A percentile compares a stretch with the other conserved stretches of the same genome.
phyloP scores from a whole-genome alignment of 179 eudicot species.

The Camellia oleifera region DNA sequence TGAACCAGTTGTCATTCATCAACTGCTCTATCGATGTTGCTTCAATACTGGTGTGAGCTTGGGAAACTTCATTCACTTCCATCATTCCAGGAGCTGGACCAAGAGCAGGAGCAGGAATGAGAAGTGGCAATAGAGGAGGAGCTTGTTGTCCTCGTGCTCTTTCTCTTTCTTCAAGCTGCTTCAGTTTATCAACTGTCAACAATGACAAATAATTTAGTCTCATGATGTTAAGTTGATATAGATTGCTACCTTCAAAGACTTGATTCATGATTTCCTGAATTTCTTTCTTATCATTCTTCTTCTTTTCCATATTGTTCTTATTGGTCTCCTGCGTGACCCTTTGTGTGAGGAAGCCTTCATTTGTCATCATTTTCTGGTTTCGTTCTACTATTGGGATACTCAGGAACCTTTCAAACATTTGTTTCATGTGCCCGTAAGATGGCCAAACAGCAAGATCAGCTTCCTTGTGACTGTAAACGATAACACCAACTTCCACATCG shows the following conservation, averaged over 20 bases:
- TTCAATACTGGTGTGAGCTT: neutral
- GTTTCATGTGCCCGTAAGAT: neutral
- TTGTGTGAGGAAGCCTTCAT: neutral
- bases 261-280: neutral
- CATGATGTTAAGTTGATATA: neutral
- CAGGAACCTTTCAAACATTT: neutral
- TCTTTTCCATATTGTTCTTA: neutral
- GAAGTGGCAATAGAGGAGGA: no score
- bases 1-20: neutral
- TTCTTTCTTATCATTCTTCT: neutral
- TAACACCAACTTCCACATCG: slow-evolving; percentile 14
- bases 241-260: neutral
- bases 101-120: neutral
- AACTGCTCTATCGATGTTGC: no score
- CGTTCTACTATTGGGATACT: neutral
- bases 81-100: neutral
- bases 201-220: neutral
- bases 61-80: no score
- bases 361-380: neutral
- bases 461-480: slow-evolving; percentile 9
- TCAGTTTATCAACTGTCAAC: neutral
- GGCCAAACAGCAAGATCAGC: slow-evolving; percentile 20
- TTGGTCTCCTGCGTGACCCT: neutral
- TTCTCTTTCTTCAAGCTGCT: neutral
- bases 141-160: no score